Evolutionary conservation across 2,329 filamentous ascomycete genomes (phyloP), one percentile per base, ranked within the genome.

Genomic region (Arthrobotrys megalospora): DNA sequence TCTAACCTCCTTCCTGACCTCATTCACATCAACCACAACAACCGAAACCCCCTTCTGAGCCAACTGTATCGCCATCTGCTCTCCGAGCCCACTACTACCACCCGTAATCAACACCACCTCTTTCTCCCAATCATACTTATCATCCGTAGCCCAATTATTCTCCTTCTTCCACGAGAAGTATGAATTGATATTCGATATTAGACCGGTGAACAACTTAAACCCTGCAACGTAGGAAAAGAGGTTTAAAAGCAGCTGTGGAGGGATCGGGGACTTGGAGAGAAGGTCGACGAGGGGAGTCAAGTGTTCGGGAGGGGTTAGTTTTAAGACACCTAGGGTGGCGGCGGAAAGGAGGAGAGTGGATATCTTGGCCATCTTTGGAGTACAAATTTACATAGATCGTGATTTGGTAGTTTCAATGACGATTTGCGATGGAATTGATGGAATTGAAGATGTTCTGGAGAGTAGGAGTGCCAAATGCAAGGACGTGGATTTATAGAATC

Each of bases 61-160:
- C 28, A 78, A 36, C 14, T 70, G 68, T 12, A 65, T 38, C 1
- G 63, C 67, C 41, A 68, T 64, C 36, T 64, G 62, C 55, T 78
- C 75, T 7, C 75, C 75, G 4, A 78, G 32, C 43, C 75, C 75
- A 19, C 52, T 66, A 52, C 75, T 78, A 8, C 67, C 75, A 21
- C 75, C 75, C 16, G 75, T 78, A 8, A 78, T 19, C 38, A 78
- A 58, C 34, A 78, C 62, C 14, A 78, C 55, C 45, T 78, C 75
- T 19, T 72, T 78, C 0, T 67, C 32, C 75, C 75, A 78, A 38
- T 78, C 67, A 68, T 78, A 78, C n/a, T 55, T 50, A 36, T 78
- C 75, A 12, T 78, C 75, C 2, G 52, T 70, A 28, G 45, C 72
- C 67, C 67, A 78, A 50, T 78, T 78, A 50, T 78, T 78, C 53